phyloP scores from a whole-genome alignment of 768 basidiomycete species.

The Leccinum subtestaceum region DNA sequence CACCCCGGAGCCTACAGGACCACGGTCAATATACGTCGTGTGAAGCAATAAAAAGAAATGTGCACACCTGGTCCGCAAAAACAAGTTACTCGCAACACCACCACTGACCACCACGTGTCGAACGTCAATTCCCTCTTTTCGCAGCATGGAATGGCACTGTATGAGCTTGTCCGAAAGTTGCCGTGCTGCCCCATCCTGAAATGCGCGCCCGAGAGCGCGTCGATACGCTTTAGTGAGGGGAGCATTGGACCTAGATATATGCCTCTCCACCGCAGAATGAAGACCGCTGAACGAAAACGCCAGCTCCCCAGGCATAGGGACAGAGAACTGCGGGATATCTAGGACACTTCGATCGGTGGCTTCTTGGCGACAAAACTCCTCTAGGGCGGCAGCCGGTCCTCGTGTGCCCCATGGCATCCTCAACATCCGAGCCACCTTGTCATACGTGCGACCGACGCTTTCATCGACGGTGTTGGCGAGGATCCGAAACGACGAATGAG shows the following conservation, averaged over 20 bases:
- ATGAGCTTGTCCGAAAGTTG: conserved; percentile 76
- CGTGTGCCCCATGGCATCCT: conserved; percentile 57
- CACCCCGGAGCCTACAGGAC: conserved; percentile 31
- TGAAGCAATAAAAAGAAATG: not conserved
- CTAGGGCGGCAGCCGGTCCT: conserved; percentile 81
- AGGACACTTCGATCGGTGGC: conserved; percentile 22
- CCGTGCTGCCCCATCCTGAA: conserved; percentile 66
- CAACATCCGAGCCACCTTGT: conserved; percentile 77
- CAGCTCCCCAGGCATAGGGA: not conserved
- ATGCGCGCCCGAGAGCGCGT: conserved; percentile 59
- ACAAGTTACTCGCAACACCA: conserved; percentile 87
- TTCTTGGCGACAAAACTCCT: conserved; percentile 54
- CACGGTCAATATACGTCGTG: not conserved
- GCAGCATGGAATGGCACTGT: conserved; percentile 37
- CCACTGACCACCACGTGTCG: conserved; percentile 79
- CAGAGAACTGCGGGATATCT: conserved; percentile 34
- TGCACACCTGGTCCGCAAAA: conserved; percentile 61
- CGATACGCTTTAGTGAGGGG: conserved; percentile 25
- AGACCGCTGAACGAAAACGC: conserved; percentile 71
- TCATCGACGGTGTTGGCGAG: conserved; percentile 75
- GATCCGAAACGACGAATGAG: conserved; percentile 56
- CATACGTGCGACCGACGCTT: conserved; percentile 76
- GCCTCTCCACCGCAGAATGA: conserved; percentile 66
- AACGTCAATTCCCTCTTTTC: conserved; percentile 45
- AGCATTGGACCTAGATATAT: conserved; percentile 42